Evolutionary conservation across 805 yeast species (phyloP).

Genomic region (Nakazawaea laoshanensis): DNA sequence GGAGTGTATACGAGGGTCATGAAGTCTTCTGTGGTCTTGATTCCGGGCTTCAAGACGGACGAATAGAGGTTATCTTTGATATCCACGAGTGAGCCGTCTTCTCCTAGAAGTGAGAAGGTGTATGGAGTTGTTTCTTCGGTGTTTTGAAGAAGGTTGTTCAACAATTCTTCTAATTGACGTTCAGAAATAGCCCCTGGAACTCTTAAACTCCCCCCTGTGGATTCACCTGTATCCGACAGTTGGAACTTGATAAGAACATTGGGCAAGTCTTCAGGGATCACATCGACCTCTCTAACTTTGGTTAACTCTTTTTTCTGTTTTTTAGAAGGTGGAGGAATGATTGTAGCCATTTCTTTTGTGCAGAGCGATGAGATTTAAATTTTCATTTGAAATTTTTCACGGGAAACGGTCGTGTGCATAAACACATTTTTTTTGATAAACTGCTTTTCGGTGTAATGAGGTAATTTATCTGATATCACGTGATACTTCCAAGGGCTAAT

Average conservation of each 20-base stretch:
- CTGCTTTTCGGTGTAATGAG: too few species aligned
- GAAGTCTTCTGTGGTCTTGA: slow-evolving; percentile 87
- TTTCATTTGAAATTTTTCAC: too few species aligned
- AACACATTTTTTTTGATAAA: too few species aligned
- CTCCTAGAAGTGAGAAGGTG: slow-evolving; percentile 61
- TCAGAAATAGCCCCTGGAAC: slow-evolving; percentile 88
- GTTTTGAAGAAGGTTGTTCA: slow-evolving; percentile 62
- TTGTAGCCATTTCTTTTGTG: slow-evolving; percentile 66
- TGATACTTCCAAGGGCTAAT: too few species aligned
- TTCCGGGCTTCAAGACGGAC: slow-evolving; percentile 79
- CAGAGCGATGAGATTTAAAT: not conserved
- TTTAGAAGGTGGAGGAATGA: slow-evolving; percentile 89
- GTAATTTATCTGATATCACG: too few species aligned
- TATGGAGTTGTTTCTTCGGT: slow-evolving; percentile 85
- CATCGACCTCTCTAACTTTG: slow-evolving; percentile 62
- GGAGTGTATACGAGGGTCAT: slow-evolving; percentile 89
- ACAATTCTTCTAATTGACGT: slow-evolving; percentile 77
- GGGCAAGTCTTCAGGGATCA: slow-evolving; percentile 74
- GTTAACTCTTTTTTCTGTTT: slow-evolving; percentile 81
- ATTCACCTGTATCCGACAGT: slow-evolving; percentile 88
- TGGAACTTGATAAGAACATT: slow-evolving; percentile 83
- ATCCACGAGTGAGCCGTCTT: slow-evolving; percentile 45
- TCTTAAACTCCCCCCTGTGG: slow-evolving; percentile 74
- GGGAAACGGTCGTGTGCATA: too few species aligned
- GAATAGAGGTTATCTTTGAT: slow-evolving; percentile 69